phyloP scores from a whole-genome alignment of 2,329 filamentous ascomycete species.

The Fonsecaea pedrosoi region DNA sequence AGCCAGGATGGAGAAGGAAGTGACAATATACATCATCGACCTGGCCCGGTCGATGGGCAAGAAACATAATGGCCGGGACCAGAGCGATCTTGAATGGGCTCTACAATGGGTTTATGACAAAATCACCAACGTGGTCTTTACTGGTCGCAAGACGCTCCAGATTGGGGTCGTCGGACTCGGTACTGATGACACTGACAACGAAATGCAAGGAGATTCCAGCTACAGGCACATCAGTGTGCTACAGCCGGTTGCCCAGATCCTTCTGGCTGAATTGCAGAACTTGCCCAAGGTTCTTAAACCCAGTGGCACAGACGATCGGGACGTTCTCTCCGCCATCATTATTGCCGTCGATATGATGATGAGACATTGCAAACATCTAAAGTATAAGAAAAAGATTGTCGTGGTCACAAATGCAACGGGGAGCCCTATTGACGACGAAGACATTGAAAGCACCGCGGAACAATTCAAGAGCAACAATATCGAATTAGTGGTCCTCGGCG shows the following conservation, averaged over 20 bases:
- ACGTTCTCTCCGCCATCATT: slow-evolving; percentile 84
- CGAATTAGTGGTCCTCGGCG: slow-evolving; percentile 80
- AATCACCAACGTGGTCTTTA: slow-evolving; percentile 74
- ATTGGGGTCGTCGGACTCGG: slow-evolving; percentile 83
- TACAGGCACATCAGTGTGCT: slow-evolving; percentile 85
- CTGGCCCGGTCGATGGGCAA: slow-evolving; percentile 84
- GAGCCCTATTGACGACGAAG: slow-evolving; percentile 73
- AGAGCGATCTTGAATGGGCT: slow-evolving; percentile 85
- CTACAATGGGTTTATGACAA: slow-evolving; percentile 97
- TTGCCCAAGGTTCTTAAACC: slow-evolving; percentile 70
- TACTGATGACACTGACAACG: slow-evolving; percentile 77
- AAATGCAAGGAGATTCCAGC: slow-evolving; percentile 70
- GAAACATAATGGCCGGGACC: slow-evolving; percentile 70
- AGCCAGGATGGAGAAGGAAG: slow-evolving; percentile 86
- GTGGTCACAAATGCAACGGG: slow-evolving; percentile 79
- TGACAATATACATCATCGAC: slow-evolving; percentile 90
- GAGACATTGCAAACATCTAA: slow-evolving; percentile 77
- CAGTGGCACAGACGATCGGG: slow-evolving; percentile 72
- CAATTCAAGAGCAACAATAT: slow-evolving; percentile 73
- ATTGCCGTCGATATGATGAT: slow-evolving; percentile 87
- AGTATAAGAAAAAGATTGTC: slow-evolving; percentile 80
- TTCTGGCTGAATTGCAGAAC: slow-evolving; percentile 72
- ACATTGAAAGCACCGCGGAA: slow-evolving; percentile 57
- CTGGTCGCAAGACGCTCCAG: slow-evolving; percentile 74
- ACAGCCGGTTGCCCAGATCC: slow-evolving; percentile 65